Conservation (phyloP, 78 protist species). For the Goniomonas avonlea region DNA sequence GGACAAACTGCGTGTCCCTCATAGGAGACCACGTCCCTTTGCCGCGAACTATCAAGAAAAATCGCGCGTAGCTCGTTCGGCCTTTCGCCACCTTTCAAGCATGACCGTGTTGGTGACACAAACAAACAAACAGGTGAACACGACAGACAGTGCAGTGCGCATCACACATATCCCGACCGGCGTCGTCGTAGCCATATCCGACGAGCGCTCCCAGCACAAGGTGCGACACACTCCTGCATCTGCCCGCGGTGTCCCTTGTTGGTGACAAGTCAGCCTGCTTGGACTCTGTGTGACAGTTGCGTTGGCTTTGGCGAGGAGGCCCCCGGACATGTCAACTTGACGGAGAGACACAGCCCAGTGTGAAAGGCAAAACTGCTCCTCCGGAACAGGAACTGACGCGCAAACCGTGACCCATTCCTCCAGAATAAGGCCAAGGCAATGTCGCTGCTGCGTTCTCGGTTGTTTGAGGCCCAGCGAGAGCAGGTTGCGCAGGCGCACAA, state of each 20-base stretch:
- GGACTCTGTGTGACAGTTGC: no score
- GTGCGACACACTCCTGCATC: no score
- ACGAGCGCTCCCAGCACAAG: constrained; percentile 73
- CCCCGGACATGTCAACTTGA: no score
- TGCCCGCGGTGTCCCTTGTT: no score
- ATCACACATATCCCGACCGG: constrained; percentile 82
- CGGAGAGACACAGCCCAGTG: no score
- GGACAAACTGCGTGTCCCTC: no score
- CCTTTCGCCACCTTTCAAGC: background rate
- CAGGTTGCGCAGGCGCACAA: constrained; percentile 26
- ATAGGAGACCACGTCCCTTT: no score
- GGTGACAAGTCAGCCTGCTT: no score
- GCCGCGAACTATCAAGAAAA: background rate
- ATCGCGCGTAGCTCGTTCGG: background rate
- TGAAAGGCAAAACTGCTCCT: no score
- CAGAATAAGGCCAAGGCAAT: constrained; percentile 67
- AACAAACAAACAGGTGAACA: constrained; percentile 61
- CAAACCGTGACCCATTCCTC: no score
- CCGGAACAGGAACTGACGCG: no score
- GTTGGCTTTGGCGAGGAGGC: no score
- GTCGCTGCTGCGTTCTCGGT: constrained; percentile 45
- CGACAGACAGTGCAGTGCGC: constrained; percentile 81
- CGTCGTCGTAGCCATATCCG: constrained; percentile 15
- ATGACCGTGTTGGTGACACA: background rate
- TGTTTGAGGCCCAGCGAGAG: constrained; percentile 45